A percentile compares a stretch with the other conserved stretches of the same genome.
Conservation (phyloP, 352 stramenopile species). For the Pythium folliculosum region DNA sequence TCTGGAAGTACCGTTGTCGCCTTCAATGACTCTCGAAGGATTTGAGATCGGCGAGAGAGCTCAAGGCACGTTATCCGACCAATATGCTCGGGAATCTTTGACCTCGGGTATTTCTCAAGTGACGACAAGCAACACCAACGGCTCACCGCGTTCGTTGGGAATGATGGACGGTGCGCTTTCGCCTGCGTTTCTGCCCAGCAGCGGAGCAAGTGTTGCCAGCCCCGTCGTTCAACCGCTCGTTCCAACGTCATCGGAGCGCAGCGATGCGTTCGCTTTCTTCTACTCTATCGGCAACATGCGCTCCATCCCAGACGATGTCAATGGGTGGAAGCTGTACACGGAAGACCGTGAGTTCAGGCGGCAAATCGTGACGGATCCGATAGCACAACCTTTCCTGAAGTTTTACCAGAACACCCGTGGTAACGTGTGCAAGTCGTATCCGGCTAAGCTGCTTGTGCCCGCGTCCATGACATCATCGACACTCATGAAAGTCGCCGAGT, state of each 20-base stretch:
- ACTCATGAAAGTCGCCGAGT: constrained; percentile 73
- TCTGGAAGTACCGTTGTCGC: not conserved
- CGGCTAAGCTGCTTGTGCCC: constrained; percentile 77
- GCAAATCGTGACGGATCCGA: constrained; percentile 63
- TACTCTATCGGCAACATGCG: constrained; percentile 40
- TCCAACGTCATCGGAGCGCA: constrained; percentile 37
- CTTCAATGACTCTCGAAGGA: constrained; percentile 14
- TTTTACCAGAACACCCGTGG: constrained; percentile 81
- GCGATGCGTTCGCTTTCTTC: constrained; percentile 69
- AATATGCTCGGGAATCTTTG: constrained; percentile 10
- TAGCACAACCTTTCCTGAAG: constrained; percentile 73
- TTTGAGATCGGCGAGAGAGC: constrained; percentile 12
- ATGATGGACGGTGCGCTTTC: constrained; percentile 11
- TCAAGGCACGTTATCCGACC: constrained; percentile 7
- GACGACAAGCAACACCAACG: not conserved
- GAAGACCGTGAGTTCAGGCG: constrained; percentile 80
- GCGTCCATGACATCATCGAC: constrained; percentile 64
- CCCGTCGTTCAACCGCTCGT: constrained; percentile 19
- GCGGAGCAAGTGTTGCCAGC: constrained; percentile 16
- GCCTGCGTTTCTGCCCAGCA: constrained; percentile 29
- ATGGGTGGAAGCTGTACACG: constrained; percentile 79
- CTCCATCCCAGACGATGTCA: constrained; percentile 40
- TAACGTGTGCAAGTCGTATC: constrained; percentile 85
- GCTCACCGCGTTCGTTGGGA: constrained; percentile 1
- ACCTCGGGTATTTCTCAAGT: not conserved